These are phyloP conservation scores for Claviceps sorghi DNA, from an alignment of 2,329 filamentous ascomycete species.

Conservation along the genomic window DNA sequence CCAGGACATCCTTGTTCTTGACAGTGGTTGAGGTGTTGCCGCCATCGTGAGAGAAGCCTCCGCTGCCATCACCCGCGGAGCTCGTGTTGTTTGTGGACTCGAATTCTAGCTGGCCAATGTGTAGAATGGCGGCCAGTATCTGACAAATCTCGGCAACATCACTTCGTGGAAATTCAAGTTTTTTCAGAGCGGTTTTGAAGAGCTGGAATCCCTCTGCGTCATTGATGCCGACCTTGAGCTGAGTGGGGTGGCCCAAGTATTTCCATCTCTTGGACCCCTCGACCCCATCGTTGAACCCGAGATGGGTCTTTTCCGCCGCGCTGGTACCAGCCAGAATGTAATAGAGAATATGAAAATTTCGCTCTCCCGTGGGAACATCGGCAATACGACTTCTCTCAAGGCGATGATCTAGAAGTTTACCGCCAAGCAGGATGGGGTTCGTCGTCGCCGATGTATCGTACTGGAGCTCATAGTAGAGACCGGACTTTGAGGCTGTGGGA, in stretches of 20 bases:
- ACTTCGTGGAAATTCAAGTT: constrained; percentile 81
- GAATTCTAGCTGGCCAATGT: constrained; percentile 95
- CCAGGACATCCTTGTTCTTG: constrained; percentile 82
- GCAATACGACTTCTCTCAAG: constrained; percentile 85
- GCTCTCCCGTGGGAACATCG: constrained; percentile 84
- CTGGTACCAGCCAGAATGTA: constrained; percentile 91
- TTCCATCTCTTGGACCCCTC: constrained; percentile 69
- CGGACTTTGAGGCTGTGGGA: constrained; percentile 87
- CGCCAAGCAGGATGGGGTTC: constrained; percentile 79
- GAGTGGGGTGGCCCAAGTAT: constrained; percentile 89
- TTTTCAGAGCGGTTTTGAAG: constrained; percentile 89
- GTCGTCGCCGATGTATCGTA: constrained; percentile 81
- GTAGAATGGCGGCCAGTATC: constrained; percentile 82
- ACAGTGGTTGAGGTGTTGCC: constrained; percentile 73
- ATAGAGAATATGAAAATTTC: constrained; percentile 92
- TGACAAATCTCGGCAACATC: constrained; percentile 97
- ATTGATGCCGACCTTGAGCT: constrained; percentile 94
- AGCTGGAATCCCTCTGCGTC: constrained; percentile 91
- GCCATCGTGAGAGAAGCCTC: constrained; percentile 91
- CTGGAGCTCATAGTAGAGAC: constrained; percentile 89
- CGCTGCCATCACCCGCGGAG: constrained; percentile 74
- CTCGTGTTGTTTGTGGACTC: constrained; percentile 67
- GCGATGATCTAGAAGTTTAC: constrained; percentile 85
- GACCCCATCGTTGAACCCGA: constrained; percentile 42
- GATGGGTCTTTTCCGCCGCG: constrained; percentile 73